Percentiles rank a stretch among this genome's conserved stretches.
Evolutionary conservation across 768 basidiomycete species (phyloP).

Genomic region (Scleroderma citrinum): DNA sequence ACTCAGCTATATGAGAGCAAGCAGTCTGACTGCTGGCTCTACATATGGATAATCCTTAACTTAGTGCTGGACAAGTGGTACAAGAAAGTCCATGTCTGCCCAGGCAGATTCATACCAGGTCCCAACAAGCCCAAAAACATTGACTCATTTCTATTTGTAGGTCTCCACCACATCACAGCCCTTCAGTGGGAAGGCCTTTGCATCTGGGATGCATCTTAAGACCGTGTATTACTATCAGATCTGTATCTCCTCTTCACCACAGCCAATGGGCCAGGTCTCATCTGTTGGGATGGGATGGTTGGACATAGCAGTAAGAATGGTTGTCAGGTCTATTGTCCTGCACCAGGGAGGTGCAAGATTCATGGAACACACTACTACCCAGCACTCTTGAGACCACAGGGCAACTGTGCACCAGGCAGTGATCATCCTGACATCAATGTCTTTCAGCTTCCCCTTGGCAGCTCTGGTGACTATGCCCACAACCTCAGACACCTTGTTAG

Average conservation of each 20-base stretch:
- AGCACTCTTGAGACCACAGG: conserved; percentile 22
- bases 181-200: conserved; percentile 9
- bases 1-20: conserved; percentile 32
- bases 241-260: conserved; percentile 14
- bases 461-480: not conserved
- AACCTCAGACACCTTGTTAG: not conserved
- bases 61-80: not conserved
- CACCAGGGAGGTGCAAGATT: conserved; percentile 29
- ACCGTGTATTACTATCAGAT: conserved; percentile 1
- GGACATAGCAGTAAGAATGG: conserved; percentile 27
- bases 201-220: conserved; percentile 15
- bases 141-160: conserved; percentile 19
- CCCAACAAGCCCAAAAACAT: conserved; percentile 29
- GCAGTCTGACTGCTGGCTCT: conserved; percentile 14
- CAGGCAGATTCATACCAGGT: conserved; percentile 26
- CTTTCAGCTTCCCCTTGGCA: not conserved
- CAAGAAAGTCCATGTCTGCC: conserved; percentile 19
- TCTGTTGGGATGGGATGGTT: conserved; percentile 25
- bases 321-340: conserved; percentile 25
- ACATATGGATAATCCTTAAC: conserved; percentile 30
- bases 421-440: conserved; percentile 22
- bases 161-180: conserved; percentile 5
- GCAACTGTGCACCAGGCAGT: conserved; percentile 18
- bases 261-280: conserved; percentile 31
- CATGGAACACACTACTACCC: conserved; percentile 30